These are phyloP conservation scores for Aspergillus brasiliensis DNA, from an alignment of 2,329 filamentous ascomycete species.

Conservation along the genomic window DNA sequence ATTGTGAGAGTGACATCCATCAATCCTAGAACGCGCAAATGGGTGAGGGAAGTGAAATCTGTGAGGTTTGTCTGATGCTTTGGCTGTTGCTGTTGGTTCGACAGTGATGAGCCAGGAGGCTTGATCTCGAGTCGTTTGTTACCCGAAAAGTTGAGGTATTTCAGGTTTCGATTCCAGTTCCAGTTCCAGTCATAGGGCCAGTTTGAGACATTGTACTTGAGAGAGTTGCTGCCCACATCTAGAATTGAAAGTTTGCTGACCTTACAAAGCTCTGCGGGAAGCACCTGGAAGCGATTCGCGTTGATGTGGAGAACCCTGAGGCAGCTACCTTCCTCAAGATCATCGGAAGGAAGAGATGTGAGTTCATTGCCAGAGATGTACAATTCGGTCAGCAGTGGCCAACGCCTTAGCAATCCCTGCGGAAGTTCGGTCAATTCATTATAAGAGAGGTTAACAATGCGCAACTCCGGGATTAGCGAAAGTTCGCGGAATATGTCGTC, in stretches of 20 bases:
- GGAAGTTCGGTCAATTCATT: constrained; percentile 94
- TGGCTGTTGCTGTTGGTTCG: constrained; percentile 44
- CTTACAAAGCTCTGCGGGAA: constrained; percentile 92
- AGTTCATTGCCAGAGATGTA: constrained; percentile 95
- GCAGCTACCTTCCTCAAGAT: constrained; percentile 84
- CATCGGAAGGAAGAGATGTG: constrained; percentile 87
- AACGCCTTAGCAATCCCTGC: constrained; percentile 80
- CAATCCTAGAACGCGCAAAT: constrained; percentile 83
- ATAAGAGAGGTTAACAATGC: constrained; percentile 90
- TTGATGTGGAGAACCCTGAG: constrained; percentile 93
- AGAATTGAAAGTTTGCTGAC: constrained; percentile 88
- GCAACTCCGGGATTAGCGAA: constrained; percentile 76
- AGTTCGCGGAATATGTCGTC: constrained; percentile 96
- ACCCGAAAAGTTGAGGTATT: constrained; percentile 93
- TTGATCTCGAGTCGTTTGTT: constrained; percentile 95
- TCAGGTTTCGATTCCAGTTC: constrained; percentile 95
- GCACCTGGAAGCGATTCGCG: constrained; percentile 94
- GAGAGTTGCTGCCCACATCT: constrained; percentile 89
- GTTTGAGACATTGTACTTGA: constrained; percentile 99
- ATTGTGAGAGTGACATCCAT: constrained; percentile 98
- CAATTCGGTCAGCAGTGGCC: constrained; percentile 86
- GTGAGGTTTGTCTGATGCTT: constrained; percentile 72
- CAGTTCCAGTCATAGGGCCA: constrained; percentile 99
- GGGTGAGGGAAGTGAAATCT: constrained; percentile 82
- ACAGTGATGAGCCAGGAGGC: constrained; percentile 60